Percentiles rank a stretch among this genome's conserved stretches.
Conservation (phyloP, 306 rosid genomes). For the Begonia loranthoides region DNA sequence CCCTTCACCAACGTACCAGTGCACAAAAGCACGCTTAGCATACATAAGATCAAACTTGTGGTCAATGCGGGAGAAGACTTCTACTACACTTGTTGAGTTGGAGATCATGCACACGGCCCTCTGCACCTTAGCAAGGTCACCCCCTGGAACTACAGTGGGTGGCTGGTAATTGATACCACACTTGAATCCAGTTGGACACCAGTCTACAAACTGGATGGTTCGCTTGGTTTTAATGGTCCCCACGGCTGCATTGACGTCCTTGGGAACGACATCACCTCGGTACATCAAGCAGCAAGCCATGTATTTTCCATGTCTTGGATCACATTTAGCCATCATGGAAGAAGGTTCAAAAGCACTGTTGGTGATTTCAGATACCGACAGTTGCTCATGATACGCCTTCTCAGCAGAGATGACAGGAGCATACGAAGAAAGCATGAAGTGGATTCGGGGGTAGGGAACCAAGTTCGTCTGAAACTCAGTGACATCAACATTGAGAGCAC, state of each 20-base stretch:
- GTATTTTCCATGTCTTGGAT: slow-evolving; percentile 79
- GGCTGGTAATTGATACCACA: slow-evolving; percentile 90
- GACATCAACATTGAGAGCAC: slow-evolving; percentile 75
- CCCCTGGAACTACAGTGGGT: slow-evolving; percentile 78
- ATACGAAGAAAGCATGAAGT: slow-evolving; percentile 80
- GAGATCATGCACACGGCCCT: slow-evolving; percentile 95
- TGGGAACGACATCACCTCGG: slow-evolving; percentile 77
- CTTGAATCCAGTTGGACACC: slow-evolving; percentile 92
- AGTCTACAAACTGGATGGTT: slow-evolving; percentile 76
- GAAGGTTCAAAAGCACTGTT: slow-evolving; percentile 76
- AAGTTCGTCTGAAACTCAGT: slow-evolving; percentile 78
- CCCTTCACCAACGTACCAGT: slow-evolving; percentile 93
- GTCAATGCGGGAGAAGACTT: slow-evolving; percentile 78
- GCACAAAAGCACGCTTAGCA: slow-evolving; percentile 90
- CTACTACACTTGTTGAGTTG: slow-evolving; percentile 81
- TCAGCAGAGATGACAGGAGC: slow-evolving; percentile 86
- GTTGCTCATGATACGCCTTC: slow-evolving; percentile 82
- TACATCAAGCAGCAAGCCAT: slow-evolving; percentile 94
- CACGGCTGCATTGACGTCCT: slow-evolving; percentile 84
- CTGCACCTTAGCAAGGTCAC: slow-evolving; percentile 89
- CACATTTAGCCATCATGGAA: slow-evolving; percentile 88
- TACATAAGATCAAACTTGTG: slow-evolving; percentile 87
- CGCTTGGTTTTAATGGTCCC: slow-evolving; percentile 82
- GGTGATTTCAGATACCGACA: slow-evolving; percentile 77
- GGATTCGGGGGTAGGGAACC: slow-evolving; percentile 89